Percentiles rank a stretch among this genome's conserved stretches.
phyloP scores from a whole-genome alignment of 768 basidiomycete genomes.

The Cystobasidium tubakii region DNA sequence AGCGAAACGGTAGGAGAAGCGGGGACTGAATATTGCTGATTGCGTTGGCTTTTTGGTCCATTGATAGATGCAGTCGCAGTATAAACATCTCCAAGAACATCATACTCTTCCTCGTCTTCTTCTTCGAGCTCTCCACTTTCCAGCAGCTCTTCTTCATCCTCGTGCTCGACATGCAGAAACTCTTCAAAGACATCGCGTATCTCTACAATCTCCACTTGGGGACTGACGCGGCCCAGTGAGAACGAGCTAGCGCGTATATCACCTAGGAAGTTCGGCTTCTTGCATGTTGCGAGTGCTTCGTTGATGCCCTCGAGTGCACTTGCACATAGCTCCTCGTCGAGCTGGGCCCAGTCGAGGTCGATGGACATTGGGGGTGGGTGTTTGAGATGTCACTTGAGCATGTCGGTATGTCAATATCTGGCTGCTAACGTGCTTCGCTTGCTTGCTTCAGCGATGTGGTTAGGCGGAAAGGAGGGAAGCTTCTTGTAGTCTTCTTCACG shows the following conservation, averaged over 20 bases:
- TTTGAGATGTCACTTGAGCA: too few species aligned
- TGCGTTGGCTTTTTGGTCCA: not conserved
- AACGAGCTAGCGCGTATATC: conserved; percentile 78
- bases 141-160: conserved; percentile 54
- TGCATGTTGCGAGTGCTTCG: conserved; percentile 59
- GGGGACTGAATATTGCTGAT: not conserved
- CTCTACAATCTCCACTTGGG: conserved; percentile 84
- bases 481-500: not conserved
- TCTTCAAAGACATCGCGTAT: conserved; percentile 88
- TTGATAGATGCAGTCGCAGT: too few species aligned
- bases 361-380: conserved; percentile 65
- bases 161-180: conserved; percentile 76
- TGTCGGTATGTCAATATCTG: too few species aligned
- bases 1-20: not conserved
- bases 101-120: not conserved
- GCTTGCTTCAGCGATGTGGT: too few species aligned
- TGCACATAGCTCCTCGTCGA: conserved; percentile 66
- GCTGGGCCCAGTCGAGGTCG: conserved; percentile 85
- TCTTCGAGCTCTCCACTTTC: not conserved
- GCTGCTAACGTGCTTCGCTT: too few species aligned
- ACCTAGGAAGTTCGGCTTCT: conserved; percentile 89
- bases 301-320: conserved; percentile 71
- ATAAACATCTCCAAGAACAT: not conserved
- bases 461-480: not conserved
- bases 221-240: conserved; percentile 74